Conservation (phyloP, 371 early-diverging fungal species). For the Funneliformis caledonium region DNA sequence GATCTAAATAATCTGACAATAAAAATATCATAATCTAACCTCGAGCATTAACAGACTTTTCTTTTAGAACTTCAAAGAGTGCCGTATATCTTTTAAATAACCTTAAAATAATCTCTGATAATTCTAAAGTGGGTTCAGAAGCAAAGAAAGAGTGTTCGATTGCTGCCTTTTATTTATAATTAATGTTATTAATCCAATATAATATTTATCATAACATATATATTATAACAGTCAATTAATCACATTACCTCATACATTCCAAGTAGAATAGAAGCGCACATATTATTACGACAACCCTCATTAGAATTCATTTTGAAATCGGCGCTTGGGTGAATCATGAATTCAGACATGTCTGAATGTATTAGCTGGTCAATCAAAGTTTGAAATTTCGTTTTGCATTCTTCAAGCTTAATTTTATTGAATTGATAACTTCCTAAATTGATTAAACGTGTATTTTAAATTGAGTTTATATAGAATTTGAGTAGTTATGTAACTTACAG, state of each 20-base stretch:
- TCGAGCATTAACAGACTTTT: constrained; percentile 47
- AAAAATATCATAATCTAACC: constrained; percentile 39
- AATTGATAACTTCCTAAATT: not conserved
- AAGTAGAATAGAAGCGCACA: constrained; percentile 52
- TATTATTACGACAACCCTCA: constrained; percentile 57
- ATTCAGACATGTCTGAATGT: constrained; percentile 58
- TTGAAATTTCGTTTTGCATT: constrained; percentile 13
- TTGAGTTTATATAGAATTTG: not conserved
- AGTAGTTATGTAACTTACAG: not conserved
- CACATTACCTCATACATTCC: constrained; percentile 58
- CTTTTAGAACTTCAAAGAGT: constrained; percentile 46
- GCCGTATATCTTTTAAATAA: constrained; percentile 51
- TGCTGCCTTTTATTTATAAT: constrained; percentile 43
- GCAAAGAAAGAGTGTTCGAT: constrained; percentile 52
- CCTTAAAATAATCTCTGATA: constrained; percentile 46
- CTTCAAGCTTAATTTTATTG: constrained; percentile 9
- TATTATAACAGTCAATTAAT: not conserved
- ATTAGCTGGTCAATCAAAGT: constrained; percentile 47
- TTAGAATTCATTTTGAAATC: constrained; percentile 58
- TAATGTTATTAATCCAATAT: not conserved
- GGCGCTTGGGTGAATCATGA: constrained; percentile 59
- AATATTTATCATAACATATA: not conserved
- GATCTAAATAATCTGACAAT: not conserved
- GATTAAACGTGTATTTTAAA: not conserved
- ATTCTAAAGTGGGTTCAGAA: constrained; percentile 42